Conservation (phyloP, 495 filamentous ascomycete genomes). For the Tuber aestivum region DNA sequence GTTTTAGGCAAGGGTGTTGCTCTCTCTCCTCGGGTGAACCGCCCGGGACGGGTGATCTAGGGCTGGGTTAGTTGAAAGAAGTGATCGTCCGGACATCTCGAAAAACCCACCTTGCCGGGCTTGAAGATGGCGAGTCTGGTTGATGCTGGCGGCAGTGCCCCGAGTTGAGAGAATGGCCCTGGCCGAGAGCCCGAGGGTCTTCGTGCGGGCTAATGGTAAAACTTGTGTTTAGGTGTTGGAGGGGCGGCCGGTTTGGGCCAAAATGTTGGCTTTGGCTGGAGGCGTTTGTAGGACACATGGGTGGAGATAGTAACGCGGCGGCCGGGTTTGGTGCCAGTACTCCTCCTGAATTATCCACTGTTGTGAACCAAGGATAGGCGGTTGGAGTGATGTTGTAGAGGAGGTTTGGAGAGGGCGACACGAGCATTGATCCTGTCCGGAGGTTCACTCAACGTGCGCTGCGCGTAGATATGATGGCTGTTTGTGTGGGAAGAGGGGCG, state of each 20-base stretch:
- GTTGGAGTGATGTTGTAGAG: background rate
- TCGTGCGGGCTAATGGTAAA: background rate
- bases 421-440: background rate
- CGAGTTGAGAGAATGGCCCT: slow-evolving; percentile 4
- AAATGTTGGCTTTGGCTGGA: background rate
- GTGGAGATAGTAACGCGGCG: background rate
- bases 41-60: slow-evolving; percentile 10
- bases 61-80: background rate
- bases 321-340: background rate
- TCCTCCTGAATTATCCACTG: background rate
- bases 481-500: background rate
- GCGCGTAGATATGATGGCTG: background rate
- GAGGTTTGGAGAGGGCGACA: background rate
- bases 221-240: background rate
- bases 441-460: background rate
- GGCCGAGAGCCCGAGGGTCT: background rate
- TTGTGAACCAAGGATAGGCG: background rate
- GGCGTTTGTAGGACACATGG: background rate
- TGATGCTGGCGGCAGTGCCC: slow-evolving; percentile 2
- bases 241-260: background rate
- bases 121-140: slow-evolving; percentile 14
- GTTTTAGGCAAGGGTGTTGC: slow-evolving; percentile 28
- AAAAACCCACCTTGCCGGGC: slow-evolving; percentile 13
- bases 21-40: slow-evolving; percentile 18
- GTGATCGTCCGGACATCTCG: background rate